Percentiles rank a stretch among this genome's conserved stretches.
These are phyloP conservation scores for Suillus decipiens DNA, from an alignment of 768 basidiomycete species.

Conservation along the genomic window DNA sequence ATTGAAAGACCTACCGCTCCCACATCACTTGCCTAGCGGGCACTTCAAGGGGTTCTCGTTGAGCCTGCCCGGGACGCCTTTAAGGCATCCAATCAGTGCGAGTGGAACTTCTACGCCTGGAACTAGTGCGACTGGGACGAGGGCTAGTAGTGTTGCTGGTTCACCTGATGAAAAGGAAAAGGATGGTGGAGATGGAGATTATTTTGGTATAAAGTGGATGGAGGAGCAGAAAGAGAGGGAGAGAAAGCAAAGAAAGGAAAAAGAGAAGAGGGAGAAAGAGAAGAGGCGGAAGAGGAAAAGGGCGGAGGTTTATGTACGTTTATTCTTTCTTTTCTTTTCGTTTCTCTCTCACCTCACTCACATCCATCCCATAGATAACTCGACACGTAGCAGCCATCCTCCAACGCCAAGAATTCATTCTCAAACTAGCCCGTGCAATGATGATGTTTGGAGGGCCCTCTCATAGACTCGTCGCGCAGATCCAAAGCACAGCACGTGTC, in stretches of 20 bases:
- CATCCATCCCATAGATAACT: slow-evolving; percentile 54
- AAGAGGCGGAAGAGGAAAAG: slow-evolving; percentile 61
- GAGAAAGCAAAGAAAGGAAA: slow-evolving; percentile 43
- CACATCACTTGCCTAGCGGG: slow-evolving; percentile 13
- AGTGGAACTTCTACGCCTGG: slow-evolving; percentile 1
- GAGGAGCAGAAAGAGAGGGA: slow-evolving; percentile 40
- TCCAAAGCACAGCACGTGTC: slow-evolving; percentile 75
- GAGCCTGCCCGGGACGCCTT: slow-evolving; percentile 15
- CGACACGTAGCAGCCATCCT: slow-evolving; percentile 83
- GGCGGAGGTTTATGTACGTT: slow-evolving; percentile 73
- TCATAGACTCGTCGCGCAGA: slow-evolving; percentile 81
- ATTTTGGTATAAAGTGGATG: slow-evolving; percentile 33
- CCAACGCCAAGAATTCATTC: slow-evolving; percentile 79
- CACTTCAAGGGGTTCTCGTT: slow-evolving; percentile 20
- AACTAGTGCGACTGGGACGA: slow-evolving; percentile 25
- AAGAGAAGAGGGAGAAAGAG: slow-evolving; percentile 35
- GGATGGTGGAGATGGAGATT: slow-evolving; percentile 16
- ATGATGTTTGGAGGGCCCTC: slow-evolving; percentile 90
- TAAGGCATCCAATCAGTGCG: not conserved
- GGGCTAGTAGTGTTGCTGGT: not conserved
- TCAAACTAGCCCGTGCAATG: slow-evolving; percentile 82
- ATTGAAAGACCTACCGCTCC: slow-evolving; percentile 42
- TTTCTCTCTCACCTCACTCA: not conserved
- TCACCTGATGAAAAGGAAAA: not conserved
- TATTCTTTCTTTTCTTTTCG: not conserved